These are phyloP conservation scores for Hypholoma fasciculare DNA, from an alignment of 768 basidiomycete genomes.

Conservation along the genomic window DNA sequence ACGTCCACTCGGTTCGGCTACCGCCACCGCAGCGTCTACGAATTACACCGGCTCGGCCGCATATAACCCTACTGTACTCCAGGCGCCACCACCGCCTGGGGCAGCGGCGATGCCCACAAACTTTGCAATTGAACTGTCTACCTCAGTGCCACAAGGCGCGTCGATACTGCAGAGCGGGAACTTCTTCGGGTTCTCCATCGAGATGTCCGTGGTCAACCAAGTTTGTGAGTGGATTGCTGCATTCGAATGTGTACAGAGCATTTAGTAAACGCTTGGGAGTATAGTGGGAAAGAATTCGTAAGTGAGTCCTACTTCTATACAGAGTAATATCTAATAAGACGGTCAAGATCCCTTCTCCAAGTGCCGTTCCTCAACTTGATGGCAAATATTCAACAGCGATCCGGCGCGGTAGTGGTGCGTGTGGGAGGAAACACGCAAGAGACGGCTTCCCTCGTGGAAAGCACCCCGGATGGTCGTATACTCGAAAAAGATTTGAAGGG, in stretches of 20 bases:
- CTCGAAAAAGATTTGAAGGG: slow-evolving; percentile 47
- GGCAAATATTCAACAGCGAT: slow-evolving; percentile 63
- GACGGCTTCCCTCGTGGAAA: slow-evolving; percentile 49
- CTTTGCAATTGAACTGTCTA: slow-evolving; percentile 46
- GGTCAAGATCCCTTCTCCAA: slow-evolving; percentile 41
- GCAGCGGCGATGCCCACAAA: slow-evolving; percentile 39
- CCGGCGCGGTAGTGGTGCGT: slow-evolving; percentile 62
- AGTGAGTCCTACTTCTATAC: slow-evolving; percentile 18
- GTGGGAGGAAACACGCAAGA: slow-evolving; percentile 86
- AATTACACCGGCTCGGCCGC: slow-evolving; percentile 52
- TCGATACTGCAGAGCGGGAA: slow-evolving; percentile 38
- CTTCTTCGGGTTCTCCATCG: slow-evolving; percentile 61
- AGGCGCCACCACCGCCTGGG: slow-evolving; percentile 51
- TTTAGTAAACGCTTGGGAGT: neutral
- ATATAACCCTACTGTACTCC: slow-evolving; percentile 52
- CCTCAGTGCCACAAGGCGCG: slow-evolving; percentile 31
- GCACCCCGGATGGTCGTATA: slow-evolving; percentile 45
- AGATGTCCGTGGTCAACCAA: slow-evolving; percentile 62
- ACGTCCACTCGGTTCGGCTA: slow-evolving; percentile 18
- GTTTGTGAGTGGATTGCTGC: slow-evolving; percentile 41
- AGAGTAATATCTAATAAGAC: slow-evolving; percentile 9
- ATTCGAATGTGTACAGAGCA: neutral
- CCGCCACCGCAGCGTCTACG: slow-evolving; percentile 33
- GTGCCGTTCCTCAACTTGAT: slow-evolving; percentile 78
- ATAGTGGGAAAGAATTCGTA: slow-evolving; percentile 52